Evolutionary conservation across 2,329 filamentous ascomycete species (phyloP).

Genomic region (Herpotrichia juniperi): DNA sequence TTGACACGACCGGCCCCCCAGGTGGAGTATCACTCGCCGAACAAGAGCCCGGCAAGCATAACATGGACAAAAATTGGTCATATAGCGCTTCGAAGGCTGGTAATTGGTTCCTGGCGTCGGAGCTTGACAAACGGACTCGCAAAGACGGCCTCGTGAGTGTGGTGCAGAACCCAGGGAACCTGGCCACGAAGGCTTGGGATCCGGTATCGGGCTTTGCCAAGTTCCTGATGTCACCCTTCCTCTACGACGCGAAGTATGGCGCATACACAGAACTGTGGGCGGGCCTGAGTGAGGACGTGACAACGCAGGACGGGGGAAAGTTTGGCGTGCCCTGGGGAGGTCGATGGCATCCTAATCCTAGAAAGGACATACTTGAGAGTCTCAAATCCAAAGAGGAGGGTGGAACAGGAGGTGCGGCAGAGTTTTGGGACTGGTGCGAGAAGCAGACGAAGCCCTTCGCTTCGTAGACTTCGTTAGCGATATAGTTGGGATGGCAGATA

Average conservation of each 20-base stretch:
- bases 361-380: constrained; percentile 24
- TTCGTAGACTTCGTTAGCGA: neutral
- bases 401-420: constrained; percentile 43
- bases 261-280: constrained; percentile 19
- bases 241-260: constrained; percentile 12
- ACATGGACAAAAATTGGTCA: constrained; percentile 10
- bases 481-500: too few relatives aligned
- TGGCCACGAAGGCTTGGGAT: constrained; percentile 34
- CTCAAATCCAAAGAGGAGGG: constrained; percentile 42
- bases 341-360: constrained; percentile 19
- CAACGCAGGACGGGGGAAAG: constrained; percentile 31
- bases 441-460: constrained; percentile 19
- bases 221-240: constrained; percentile 9
- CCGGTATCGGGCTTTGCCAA: constrained; percentile 3
- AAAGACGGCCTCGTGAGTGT: constrained; percentile 14
- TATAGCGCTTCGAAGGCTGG: constrained; percentile 22
- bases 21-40: constrained; percentile 18
- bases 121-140: constrained; percentile 11
- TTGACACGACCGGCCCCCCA: constrained; percentile 5
- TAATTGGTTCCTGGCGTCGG: constrained; percentile 20
- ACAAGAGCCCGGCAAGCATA: constrained; percentile 4
- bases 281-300: constrained; percentile 13
- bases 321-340: constrained; percentile 56
- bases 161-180: constrained; percentile 47
- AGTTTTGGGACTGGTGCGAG: constrained; percentile 53